Conservation (phyloP, 208 protist species). For the Acanthamoeba divionensis region DNA sequence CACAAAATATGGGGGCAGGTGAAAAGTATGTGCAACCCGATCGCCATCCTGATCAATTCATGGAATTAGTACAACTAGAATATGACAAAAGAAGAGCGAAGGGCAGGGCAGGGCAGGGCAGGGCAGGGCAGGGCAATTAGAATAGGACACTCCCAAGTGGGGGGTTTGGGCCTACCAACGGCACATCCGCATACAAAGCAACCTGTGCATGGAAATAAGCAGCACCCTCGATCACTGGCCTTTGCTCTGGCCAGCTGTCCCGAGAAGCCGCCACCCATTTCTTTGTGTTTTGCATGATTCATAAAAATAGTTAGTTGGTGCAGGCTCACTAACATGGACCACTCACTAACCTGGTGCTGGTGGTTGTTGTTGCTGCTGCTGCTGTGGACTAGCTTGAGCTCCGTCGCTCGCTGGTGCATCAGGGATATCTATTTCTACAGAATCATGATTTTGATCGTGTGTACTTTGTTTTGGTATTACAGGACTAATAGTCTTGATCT, state of each 20-base stretch:
- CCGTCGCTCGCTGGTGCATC: no score
- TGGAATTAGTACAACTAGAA: not conserved
- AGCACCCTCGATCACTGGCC: not conserved
- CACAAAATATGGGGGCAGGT: not conserved
- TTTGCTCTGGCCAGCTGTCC: not conserved
- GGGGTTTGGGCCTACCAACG: not conserved
- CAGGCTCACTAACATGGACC: no score
- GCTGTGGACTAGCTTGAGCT: no score
- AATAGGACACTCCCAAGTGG: not conserved
- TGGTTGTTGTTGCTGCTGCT: no score
- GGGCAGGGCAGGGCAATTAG: not conserved
- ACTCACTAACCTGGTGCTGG: no score
- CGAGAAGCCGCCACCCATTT: no score
- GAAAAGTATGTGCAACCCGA: not conserved
- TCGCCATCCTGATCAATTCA: not conserved
- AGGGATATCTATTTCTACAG: no score
- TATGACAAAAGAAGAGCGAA: not conserved
- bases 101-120: no score
- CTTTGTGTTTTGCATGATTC: no score
- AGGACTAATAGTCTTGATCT: not conserved
- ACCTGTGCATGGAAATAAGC: not conserved
- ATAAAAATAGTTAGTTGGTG: no score
- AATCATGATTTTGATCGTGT: no score
- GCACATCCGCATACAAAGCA: conserved; percentile 2
- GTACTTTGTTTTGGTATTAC: no score